Evolutionary conservation across 768 basidiomycete genomes (phyloP).

Genomic region (Pulveroboletus sp.): DNA sequence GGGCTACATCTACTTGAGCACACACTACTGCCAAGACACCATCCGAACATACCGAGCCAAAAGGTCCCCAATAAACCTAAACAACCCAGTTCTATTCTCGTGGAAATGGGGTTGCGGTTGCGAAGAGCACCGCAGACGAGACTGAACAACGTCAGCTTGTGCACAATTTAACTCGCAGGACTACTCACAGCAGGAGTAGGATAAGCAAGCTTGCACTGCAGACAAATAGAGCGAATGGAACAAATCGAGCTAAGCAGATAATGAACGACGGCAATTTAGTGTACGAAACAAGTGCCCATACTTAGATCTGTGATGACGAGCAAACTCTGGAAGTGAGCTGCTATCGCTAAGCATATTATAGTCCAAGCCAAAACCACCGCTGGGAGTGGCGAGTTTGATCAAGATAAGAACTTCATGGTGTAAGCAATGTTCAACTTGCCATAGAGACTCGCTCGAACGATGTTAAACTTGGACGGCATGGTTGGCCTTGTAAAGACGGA

Average conservation of each 20-base stretch:
- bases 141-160: conserved; percentile 33
- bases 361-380: conserved; percentile 71
- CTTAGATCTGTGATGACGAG: conserved; percentile 77
- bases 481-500: conserved; percentile 34
- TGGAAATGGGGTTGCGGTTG: conserved; percentile 73
- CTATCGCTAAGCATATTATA: conserved; percentile 74
- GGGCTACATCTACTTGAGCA: conserved; percentile 42
- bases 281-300: conserved; percentile 34
- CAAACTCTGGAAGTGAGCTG: conserved; percentile 70
- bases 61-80: conserved; percentile 69
- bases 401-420: conserved; percentile 1
- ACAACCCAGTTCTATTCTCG: conserved; percentile 69
- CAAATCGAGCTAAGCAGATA: conserved; percentile 64
- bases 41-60: conserved; percentile 62
- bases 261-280: conserved; percentile 1
- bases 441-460: conserved; percentile 63
- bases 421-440: conserved; percentile 37
- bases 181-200: conserved; percentile 59
- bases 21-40: background rate
- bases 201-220: conserved; percentile 67
- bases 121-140: conserved; percentile 61
- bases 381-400: conserved; percentile 23
- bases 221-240: conserved; percentile 82
- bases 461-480: conserved; percentile 73
- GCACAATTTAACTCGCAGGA: background rate